Conservation (phyloP, 1,139 yeast genomes). For the Candida sp. region DNA sequence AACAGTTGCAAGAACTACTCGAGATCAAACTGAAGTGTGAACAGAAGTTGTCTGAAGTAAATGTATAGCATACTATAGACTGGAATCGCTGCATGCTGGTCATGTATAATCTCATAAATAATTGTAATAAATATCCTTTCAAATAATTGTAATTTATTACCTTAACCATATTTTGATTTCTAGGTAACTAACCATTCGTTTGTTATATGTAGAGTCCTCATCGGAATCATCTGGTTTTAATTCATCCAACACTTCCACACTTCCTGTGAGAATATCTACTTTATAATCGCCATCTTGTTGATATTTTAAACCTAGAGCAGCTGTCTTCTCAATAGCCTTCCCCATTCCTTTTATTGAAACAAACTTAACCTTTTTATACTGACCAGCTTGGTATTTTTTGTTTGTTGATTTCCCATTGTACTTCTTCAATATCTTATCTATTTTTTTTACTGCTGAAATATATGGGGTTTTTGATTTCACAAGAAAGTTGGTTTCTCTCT, state of each 20-base stretch:
- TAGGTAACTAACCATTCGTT: constrained; percentile 56
- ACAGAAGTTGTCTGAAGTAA: not conserved
- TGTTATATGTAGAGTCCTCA: constrained; percentile 29
- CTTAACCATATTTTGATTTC: constrained; percentile 50
- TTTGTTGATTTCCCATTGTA: constrained; percentile 26
- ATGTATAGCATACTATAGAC: not conserved
- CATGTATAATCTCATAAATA: not conserved
- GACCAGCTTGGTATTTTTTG: constrained; percentile 35
- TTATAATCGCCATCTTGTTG: constrained; percentile 40
- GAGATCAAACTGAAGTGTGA: constrained; percentile 4
- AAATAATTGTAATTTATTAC: not conserved
- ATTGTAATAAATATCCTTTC: too few species aligned
- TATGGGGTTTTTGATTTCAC: constrained; percentile 61
- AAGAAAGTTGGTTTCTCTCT: constrained; percentile 47
- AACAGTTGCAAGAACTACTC: constrained; percentile 2
- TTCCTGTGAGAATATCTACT: constrained; percentile 56
- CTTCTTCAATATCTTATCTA: constrained; percentile 43
- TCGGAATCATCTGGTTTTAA: constrained; percentile 15
- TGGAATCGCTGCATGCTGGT: not conserved
- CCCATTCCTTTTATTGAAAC: constrained; percentile 70
- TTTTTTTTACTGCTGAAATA: constrained; percentile 58
- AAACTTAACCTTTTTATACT: constrained; percentile 35
- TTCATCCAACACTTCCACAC: constrained; percentile 64
- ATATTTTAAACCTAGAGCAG: constrained; percentile 51
- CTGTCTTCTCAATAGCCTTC: constrained; percentile 51